Percentiles rank a stretch among this genome's conserved stretches.
Conservation (phyloP, 2,329 filamentous ascomycete species). For the Aspergillus pseudotamarii region DNA sequence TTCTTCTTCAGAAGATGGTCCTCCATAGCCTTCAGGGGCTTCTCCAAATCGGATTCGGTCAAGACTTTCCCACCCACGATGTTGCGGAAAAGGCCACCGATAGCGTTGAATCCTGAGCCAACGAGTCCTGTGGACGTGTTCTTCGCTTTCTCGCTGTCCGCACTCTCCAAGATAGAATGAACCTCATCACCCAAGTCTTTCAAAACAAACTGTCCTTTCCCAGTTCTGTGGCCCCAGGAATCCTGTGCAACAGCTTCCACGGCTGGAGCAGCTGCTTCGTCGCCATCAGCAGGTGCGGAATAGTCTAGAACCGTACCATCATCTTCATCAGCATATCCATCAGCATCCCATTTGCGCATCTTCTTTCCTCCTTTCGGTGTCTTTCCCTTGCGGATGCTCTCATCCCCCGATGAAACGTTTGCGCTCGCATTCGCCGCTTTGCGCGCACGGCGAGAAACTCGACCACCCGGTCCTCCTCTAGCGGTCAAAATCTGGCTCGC, state of each 20-base stretch:
- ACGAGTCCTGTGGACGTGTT: conserved; percentile 64
- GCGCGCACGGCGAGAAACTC: conserved; percentile 78
- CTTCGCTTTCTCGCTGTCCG: conserved; percentile 66
- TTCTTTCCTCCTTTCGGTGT: conserved; percentile 68
- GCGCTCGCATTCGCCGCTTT: conserved; percentile 61
- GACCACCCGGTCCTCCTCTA: conserved; percentile 73
- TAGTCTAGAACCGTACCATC: conserved; percentile 84
- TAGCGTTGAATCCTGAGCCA: conserved; percentile 76
- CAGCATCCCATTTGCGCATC: conserved; percentile 88
- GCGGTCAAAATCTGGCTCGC: conserved; percentile 69
- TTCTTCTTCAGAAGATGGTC: conserved; percentile 95
- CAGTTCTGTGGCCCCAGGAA: conserved; percentile 82
- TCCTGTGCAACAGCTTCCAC: conserved; percentile 76
- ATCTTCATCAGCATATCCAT: conserved; percentile 83
- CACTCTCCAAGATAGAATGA: conserved; percentile 80
- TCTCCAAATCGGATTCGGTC: conserved; percentile 84
- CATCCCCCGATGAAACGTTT: conserved; percentile 77
- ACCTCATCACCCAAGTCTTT: conserved; percentile 94
- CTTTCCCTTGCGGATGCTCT: conserved; percentile 64
- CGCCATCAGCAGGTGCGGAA: conserved; percentile 66
- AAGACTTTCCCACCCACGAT: conserved; percentile 92
- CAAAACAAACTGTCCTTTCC: conserved; percentile 88
- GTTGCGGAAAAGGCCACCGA: conserved; percentile 88
- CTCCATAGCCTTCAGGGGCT: conserved; percentile 94
- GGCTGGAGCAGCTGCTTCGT: conserved; percentile 57